Evolutionary conservation across 2,329 filamentous ascomycete genomes (phyloP).

Genomic region (Dothistroma septosporum): DNA sequence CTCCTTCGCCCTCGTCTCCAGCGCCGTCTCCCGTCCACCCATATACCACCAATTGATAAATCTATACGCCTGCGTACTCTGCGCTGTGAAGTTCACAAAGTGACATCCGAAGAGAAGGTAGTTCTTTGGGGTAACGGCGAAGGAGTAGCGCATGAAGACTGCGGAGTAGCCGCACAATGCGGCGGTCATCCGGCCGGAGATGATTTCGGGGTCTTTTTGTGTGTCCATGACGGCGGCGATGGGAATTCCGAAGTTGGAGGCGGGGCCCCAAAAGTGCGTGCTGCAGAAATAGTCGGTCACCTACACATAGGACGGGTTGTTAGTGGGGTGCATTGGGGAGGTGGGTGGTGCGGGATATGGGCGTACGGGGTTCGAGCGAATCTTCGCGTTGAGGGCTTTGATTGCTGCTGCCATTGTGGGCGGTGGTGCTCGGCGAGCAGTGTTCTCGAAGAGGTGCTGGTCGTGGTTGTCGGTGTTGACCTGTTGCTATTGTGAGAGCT

Average conservation of each 20-base stretch:
- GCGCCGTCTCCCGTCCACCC: slow-evolving; percentile 43
- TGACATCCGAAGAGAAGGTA: slow-evolving; percentile 67
- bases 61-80: slow-evolving; percentile 58
- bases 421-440: background rate
- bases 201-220: slow-evolving; percentile 53
- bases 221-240: slow-evolving; percentile 53
- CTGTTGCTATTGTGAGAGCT: background rate
- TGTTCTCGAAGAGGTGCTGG: background rate
- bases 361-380: slow-evolving; percentile 41
- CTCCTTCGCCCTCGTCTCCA: slow-evolving; percentile 39
- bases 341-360: background rate
- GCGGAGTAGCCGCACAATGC: slow-evolving; percentile 58
- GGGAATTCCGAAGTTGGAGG: slow-evolving; percentile 52
- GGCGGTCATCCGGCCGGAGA: slow-evolving; percentile 61
- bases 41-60: slow-evolving; percentile 58
- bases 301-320: slow-evolving; percentile 24
- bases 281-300: slow-evolving; percentile 51
- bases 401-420: slow-evolving; percentile 50
- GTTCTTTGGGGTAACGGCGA: slow-evolving; percentile 60
- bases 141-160: slow-evolving; percentile 64
- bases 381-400: slow-evolving; percentile 52
- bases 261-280: slow-evolving; percentile 50
- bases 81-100: slow-evolving; percentile 60
- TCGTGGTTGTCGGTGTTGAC: background rate
- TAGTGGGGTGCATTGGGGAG: background rate